Evolutionary conservation across 176 grass and related monocot species (phyloP).

Genomic region (Oropetium thomaeum): DNA sequence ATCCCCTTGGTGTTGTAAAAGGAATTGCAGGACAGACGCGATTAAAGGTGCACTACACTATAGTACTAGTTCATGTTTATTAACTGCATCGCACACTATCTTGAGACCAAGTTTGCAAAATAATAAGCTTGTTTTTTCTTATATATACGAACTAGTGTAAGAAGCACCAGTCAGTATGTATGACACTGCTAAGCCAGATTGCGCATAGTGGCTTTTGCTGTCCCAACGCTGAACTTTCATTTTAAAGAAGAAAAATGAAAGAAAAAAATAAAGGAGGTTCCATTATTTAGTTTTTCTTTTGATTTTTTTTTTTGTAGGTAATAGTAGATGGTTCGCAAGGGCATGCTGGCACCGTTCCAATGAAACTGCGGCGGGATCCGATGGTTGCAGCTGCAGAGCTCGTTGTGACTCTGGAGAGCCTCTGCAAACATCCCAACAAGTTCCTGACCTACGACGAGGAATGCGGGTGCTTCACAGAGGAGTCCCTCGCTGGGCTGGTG

Average conservation of each 20-base stretch:
- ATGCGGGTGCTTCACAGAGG: conserved; percentile 54
- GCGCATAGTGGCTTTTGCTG: not conserved
- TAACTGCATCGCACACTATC: not conserved
- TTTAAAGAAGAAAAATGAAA: not conserved
- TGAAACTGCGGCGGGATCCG: conserved; percentile 90
- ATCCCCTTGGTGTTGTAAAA: conserved; percentile 85
- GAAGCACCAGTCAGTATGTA: not conserved
- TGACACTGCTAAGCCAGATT: not conserved
- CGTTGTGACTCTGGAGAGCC: conserved; percentile 72
- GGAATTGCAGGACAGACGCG: conserved; percentile 95
- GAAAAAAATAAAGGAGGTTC: not conserved
- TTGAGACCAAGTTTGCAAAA: not conserved
- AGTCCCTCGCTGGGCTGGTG: conserved; percentile 75
- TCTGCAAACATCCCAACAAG: conserved; percentile 75
- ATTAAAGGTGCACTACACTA: conserved; percentile 60
- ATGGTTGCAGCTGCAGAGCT: conserved; percentile 95
- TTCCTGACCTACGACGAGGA: conserved; percentile 57
- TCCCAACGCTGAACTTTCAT: not conserved
- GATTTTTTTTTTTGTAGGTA: conserved; percentile 38
- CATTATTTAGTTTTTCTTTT: not conserved
- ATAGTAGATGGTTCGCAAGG: conserved; percentile 83
- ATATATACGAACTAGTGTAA: not conserved
- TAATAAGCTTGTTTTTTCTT: not conserved
- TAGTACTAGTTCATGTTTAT: not conserved
- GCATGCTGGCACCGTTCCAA: conserved; percentile 92